Evolutionary conservation across 306 rosid species (phyloP).

Genomic region (Calophaca sinica): DNA sequence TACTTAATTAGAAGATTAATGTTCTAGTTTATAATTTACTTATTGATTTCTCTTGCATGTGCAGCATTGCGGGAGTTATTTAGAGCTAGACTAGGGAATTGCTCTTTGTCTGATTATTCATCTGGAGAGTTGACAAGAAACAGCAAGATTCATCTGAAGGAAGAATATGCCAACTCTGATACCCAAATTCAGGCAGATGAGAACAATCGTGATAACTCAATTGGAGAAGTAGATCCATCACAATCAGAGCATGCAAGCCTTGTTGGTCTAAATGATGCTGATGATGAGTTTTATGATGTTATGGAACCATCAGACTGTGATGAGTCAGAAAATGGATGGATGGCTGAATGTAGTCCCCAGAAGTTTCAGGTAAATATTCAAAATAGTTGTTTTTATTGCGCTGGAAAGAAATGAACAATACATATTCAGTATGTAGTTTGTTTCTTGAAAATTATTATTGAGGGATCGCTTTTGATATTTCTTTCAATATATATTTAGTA

Average conservation of each 20-base stretch:
- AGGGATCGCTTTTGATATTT: constrained; percentile 12
- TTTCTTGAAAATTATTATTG: constrained; percentile 33
- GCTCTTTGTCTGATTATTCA: constrained; percentile 59
- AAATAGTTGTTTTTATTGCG: constrained; percentile 31
- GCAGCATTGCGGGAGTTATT: constrained; percentile 86
- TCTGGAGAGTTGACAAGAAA: constrained; percentile 62
- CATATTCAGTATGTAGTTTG: constrained; percentile 20
- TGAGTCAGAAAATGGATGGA: constrained; percentile 76
- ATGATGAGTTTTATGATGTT: constrained; percentile 91
- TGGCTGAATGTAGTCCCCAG: constrained; percentile 59
- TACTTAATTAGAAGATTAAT: constrained; percentile 22
- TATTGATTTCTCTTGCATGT: constrained; percentile 45
- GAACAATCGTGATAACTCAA: constrained; percentile 46
- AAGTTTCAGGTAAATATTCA: constrained; percentile 55
- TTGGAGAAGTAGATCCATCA: constrained; percentile 56
- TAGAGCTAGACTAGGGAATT: constrained; percentile 62
- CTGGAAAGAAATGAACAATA: constrained; percentile 30
- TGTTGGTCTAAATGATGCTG: constrained; percentile 61
- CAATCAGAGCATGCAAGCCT: constrained; percentile 64
- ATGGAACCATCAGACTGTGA: constrained; percentile 73
- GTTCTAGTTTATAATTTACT: constrained; percentile 37
- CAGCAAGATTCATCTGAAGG: constrained; percentile 49
- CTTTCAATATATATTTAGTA: constrained; percentile 31
- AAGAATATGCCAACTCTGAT: constrained; percentile 55
- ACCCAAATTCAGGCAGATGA: constrained; percentile 50